Conservation (phyloP, 2,329 filamentous ascomycete genomes). For the Setomelanomma holmii region DNA sequence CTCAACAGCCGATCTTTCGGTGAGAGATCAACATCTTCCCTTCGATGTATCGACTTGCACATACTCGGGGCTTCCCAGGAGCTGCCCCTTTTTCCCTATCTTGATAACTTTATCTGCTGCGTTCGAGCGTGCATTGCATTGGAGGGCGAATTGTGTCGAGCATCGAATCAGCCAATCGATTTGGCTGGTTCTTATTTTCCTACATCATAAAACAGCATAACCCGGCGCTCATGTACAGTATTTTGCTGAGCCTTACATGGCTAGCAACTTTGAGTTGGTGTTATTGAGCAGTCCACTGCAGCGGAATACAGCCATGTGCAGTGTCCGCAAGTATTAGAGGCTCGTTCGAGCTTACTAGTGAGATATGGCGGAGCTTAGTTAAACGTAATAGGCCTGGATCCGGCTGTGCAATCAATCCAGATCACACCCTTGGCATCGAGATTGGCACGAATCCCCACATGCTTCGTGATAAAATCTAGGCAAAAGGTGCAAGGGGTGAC, state of each 20-base stretch:
- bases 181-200: constrained; percentile 14
- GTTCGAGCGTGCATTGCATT: constrained; percentile 49
- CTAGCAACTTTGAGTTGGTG: not conserved
- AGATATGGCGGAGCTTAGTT: not conserved
- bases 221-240: constrained; percentile 26
- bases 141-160: constrained; percentile 25
- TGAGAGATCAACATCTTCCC: constrained; percentile 20
- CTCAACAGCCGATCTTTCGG: constrained; percentile 47
- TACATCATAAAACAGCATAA: constrained; percentile 26
- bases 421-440: not conserved
- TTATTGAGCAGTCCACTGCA: not conserved
- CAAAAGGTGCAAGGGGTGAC: too few relatives aligned
- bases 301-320: too few relatives aligned
- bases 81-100: constrained; percentile 12
- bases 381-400: not conserved
- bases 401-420: not conserved
- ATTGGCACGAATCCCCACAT: too few relatives aligned
- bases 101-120: constrained; percentile 32
- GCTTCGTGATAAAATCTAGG: too few relatives aligned
- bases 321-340: too few relatives aligned
- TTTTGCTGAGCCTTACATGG: not conserved
- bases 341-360: too few relatives aligned
- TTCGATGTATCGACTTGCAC: constrained; percentile 17
- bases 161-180: constrained; percentile 21
- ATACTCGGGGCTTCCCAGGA: not conserved